Conservation (phyloP, 176 grass and related monocot species). For the Oryza officinalis region DNA sequence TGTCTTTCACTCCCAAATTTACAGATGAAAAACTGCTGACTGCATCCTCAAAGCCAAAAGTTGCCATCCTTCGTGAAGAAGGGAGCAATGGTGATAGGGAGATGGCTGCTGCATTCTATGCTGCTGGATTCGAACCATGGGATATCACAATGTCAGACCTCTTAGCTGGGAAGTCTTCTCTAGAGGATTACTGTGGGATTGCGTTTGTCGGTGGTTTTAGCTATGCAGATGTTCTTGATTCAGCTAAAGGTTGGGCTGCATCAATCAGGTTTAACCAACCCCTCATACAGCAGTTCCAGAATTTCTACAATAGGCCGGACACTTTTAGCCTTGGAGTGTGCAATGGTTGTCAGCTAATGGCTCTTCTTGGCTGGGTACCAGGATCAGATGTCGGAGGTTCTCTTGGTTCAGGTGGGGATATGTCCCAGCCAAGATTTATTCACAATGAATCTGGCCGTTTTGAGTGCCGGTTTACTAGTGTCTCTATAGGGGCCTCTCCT, state of each 20-base stretch:
- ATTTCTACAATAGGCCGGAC: slow-evolving; percentile 75
- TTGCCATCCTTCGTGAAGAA: slow-evolving; percentile 95
- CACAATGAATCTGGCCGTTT: slow-evolving; percentile 90
- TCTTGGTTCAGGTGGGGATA: slow-evolving; percentile 59
- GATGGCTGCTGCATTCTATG: slow-evolving; percentile 84
- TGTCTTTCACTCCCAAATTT: slow-evolving; percentile 73
- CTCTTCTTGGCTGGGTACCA: slow-evolving; percentile 95
- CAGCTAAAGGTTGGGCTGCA: slow-evolving; percentile 91
- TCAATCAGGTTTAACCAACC: slow-evolving; percentile 86
- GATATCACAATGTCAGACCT: slow-evolving; percentile 86
- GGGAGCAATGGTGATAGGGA: slow-evolving; percentile 91
- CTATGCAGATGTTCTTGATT: slow-evolving; percentile 89
- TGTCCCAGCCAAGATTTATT: slow-evolving; percentile 91
- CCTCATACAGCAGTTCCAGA: slow-evolving; percentile 76
- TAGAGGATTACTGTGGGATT: slow-evolving; percentile 64
- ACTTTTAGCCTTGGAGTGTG: slow-evolving; percentile 97
- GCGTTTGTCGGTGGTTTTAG: slow-evolving; percentile 97
- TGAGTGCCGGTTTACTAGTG: slow-evolving; percentile 79
- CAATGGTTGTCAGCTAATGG: slow-evolving; percentile 94
- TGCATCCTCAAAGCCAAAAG: slow-evolving; percentile 73
- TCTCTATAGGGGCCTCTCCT: slow-evolving; percentile 63
- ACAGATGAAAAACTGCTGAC: slow-evolving; percentile 55
- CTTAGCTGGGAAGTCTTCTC: slow-evolving; percentile 52
- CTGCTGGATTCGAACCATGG: slow-evolving; percentile 92
- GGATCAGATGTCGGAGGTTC: slow-evolving; percentile 60